Evolutionary conservation across 2,329 filamentous ascomycete genomes (phyloP).

Genomic region (Trichoderma semiorbis): DNA sequence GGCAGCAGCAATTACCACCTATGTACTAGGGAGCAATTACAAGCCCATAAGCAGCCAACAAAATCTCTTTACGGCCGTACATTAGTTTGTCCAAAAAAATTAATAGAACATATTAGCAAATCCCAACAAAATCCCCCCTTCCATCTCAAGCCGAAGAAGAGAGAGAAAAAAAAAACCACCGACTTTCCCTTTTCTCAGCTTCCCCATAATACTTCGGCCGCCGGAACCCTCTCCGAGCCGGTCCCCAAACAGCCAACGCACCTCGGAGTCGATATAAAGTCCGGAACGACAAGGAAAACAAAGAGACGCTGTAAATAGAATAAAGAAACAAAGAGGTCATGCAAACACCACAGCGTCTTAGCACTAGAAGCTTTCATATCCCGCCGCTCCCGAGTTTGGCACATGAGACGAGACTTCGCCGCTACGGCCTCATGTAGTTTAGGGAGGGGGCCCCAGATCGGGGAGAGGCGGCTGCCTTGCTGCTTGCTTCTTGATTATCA

Average conservation of each 20-base stretch:
- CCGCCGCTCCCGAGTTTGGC: slow-evolving; percentile 6
- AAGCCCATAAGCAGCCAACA: slow-evolving; percentile 3
- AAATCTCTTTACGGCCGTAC: neutral
- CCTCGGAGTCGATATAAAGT: slow-evolving; percentile 13
- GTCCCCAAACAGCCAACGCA: neutral
- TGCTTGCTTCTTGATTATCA: neutral
- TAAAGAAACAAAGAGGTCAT: neutral
- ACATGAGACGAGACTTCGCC: neutral
- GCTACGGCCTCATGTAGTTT: neutral
- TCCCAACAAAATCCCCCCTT: neutral
- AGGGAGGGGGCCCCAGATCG: neutral
- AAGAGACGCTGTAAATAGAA: no score
- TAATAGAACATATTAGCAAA: neutral
- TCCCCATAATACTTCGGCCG: neutral
- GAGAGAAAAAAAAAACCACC: neutral
- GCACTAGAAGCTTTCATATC: neutral
- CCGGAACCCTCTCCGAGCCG: neutral
- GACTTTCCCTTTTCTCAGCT: neutral
- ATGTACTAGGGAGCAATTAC: neutral
- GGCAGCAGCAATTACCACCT: neutral
- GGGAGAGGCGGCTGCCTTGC: neutral
- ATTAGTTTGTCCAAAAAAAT: neutral
- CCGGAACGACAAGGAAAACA: neutral
- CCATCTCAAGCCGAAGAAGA: neutral
- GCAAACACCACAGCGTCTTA: neutral